These are phyloP conservation scores for Piromyces sp. DNA, from an alignment of 192 early-diverging fungal genomes.

Conservation along the genomic window DNA sequence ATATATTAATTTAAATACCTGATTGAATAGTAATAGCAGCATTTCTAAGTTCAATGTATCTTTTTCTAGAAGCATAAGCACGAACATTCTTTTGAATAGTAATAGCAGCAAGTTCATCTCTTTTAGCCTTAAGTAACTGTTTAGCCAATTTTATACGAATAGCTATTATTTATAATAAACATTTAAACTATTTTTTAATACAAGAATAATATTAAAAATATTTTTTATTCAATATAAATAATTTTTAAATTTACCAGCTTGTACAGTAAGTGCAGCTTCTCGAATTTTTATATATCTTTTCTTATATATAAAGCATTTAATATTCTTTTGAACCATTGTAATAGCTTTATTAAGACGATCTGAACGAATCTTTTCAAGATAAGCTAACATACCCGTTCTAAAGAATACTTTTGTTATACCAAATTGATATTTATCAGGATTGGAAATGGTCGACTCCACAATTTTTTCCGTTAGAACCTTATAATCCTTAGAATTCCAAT, in stretches of 20 bases:
- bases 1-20: neutral
- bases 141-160: neutral
- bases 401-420: constrained; percentile 96
- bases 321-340: constrained; percentile 34
- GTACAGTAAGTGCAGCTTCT: neutral
- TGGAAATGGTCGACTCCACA: constrained; percentile 46
- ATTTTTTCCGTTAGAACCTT: constrained; percentile 21
- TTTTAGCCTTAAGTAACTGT: neutral
- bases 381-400: constrained; percentile 83
- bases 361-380: constrained; percentile 72
- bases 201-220: too few species aligned
- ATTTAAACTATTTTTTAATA: too few species aligned
- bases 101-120: neutral
- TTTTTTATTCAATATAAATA: too few species aligned
- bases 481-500: constrained; percentile 32
- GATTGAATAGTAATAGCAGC: constrained; percentile 7
- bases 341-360: constrained; percentile 70
- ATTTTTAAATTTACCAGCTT: neutral
- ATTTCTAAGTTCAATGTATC: constrained; percentile 23
- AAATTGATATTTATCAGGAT: constrained; percentile 81
- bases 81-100: constrained; percentile 62
- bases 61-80: constrained; percentile 39
- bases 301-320: neutral
- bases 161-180: neutral
- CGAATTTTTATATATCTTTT: neutral